A percentile compares a stretch with the other conserved stretches of the same genome.
phyloP scores from a whole-genome alignment of 495 filamentous ascomycete species.

The Hypoxylon perforatum region DNA sequence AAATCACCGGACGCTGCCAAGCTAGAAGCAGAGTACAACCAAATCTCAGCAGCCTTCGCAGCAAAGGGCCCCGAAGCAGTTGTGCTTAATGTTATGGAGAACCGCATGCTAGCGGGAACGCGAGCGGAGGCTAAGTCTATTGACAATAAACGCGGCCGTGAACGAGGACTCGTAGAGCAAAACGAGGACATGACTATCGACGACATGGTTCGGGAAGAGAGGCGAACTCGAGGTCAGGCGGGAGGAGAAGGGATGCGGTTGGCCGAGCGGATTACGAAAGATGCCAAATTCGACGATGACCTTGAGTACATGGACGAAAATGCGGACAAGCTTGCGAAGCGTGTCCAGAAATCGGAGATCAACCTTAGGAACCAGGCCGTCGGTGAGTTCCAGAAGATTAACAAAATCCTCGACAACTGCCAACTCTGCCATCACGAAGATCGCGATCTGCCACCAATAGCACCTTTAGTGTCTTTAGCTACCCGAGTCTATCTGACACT shows the following conservation, averaged over 20 bases:
- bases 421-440: slow-evolving; percentile 95
- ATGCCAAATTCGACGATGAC: slow-evolving; percentile 91
- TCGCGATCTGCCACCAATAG: slow-evolving; percentile 80
- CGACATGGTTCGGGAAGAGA: slow-evolving; percentile 95
- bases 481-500: slow-evolving; percentile 90
- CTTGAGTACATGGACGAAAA: slow-evolving; percentile 98
- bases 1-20: slow-evolving; percentile 75
- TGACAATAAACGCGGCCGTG: slow-evolving; percentile 79
- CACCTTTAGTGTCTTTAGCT: slow-evolving; percentile 88
- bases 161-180: slow-evolving; percentile 82
- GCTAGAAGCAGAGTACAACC: slow-evolving; percentile 87
- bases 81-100: slow-evolving; percentile 87
- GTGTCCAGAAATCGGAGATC: slow-evolving; percentile 86
- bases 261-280: slow-evolving; percentile 92
- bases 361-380: slow-evolving; percentile 91
- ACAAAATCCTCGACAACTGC: slow-evolving; percentile 86
- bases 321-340: slow-evolving; percentile 87
- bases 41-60: slow-evolving; percentile 68
- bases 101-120: slow-evolving; percentile 82
- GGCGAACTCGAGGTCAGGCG: slow-evolving; percentile 78
- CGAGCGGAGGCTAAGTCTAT: slow-evolving; percentile 81
- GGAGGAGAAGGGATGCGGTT: slow-evolving; percentile 85
- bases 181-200: slow-evolving; percentile 97
- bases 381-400: slow-evolving; percentile 89
- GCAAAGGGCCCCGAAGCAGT: slow-evolving; percentile 69